Conservation (phyloP, 176 grass and related monocot species). For the Metroxylon sagu region DNA sequence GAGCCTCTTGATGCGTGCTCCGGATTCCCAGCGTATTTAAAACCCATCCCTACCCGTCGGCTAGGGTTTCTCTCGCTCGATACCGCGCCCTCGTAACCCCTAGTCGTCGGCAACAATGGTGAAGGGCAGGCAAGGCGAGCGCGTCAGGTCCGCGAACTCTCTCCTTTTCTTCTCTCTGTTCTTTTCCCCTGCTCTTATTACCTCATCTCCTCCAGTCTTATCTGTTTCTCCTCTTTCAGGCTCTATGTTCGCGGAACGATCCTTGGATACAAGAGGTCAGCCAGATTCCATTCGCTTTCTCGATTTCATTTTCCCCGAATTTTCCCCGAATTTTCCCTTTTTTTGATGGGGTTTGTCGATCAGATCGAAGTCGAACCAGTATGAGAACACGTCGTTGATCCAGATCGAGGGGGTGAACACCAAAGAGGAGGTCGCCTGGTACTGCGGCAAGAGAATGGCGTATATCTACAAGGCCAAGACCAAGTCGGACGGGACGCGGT, state of each 20-base stretch:
- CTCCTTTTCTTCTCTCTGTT: not conserved
- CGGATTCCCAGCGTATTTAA: no score
- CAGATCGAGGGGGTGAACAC: slow-evolving; percentile 14
- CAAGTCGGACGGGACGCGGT: slow-evolving; percentile 1
- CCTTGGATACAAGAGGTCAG: slow-evolving; percentile 6
- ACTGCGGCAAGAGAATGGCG: slow-evolving; percentile 9
- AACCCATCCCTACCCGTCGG: no score
- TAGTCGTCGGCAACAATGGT: slow-evolving; percentile 29
- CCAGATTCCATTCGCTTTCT: not conserved
- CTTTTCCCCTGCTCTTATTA: not conserved
- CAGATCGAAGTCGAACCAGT: slow-evolving; percentile 13
- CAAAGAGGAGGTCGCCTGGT: slow-evolving; percentile 9
- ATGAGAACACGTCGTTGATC: slow-evolving; percentile 7
- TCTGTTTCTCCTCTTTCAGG: not conserved
- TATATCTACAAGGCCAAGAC: slow-evolving; percentile 8
- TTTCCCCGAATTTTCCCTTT: no score
- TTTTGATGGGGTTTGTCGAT: not conserved
- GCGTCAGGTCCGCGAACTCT: slow-evolving; percentile 19
- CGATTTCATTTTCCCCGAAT: not conserved
- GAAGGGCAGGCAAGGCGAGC: slow-evolving; percentile 39
- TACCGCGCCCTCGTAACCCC: no score
- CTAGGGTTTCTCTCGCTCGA: no score
- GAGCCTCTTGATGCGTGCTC: no score
- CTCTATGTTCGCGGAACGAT: slow-evolving; percentile 5
- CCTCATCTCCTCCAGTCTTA: no score